These are phyloP conservation scores for Actinomortierella wolfii DNA, from an alignment of 371 early-diverging fungal genomes.

Conservation along the genomic window DNA sequence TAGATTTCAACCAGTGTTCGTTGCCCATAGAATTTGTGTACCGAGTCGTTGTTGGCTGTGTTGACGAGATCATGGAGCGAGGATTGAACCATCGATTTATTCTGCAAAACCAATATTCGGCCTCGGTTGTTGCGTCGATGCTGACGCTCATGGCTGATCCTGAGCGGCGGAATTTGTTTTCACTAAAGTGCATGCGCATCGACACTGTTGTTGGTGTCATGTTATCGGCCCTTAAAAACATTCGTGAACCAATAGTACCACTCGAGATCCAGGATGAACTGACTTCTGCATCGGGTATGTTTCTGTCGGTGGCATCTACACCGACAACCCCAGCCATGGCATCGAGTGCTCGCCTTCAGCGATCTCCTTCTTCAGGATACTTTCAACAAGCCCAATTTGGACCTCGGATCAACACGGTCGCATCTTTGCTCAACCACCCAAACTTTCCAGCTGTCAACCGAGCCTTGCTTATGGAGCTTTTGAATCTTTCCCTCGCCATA, in stretches of 20 bases:
- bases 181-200: slow-evolving; percentile 37
- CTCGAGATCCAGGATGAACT: slow-evolving; percentile 39
- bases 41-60: slow-evolving; percentile 32
- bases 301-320: slow-evolving; percentile 15
- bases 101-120: slow-evolving; percentile 28
- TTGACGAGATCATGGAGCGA: slow-evolving; percentile 42
- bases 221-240: slow-evolving; percentile 35
- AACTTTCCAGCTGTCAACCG: slow-evolving; percentile 38
- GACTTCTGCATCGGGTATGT: slow-evolving; percentile 20
- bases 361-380: background rate
- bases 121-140: slow-evolving; percentile 31
- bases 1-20: slow-evolving; percentile 40
- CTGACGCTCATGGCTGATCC: slow-evolving; percentile 41
- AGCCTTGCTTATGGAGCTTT: slow-evolving; percentile 35
- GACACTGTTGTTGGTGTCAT: slow-evolving; percentile 43
- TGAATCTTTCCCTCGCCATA: slow-evolving; percentile 38
- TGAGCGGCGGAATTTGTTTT: slow-evolving; percentile 29
- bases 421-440: slow-evolving; percentile 34
- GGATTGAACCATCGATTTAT: slow-evolving; percentile 44
- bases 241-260: slow-evolving; percentile 38
- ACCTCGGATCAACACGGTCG: slow-evolving; percentile 29
- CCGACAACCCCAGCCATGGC: slow-evolving; percentile 9
- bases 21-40: slow-evolving; percentile 42
- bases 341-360: background rate
- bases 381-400: slow-evolving; percentile 7